A percentile compares a stretch with the other conserved stretches of the same genome.
Evolutionary conservation across 192 early-diverging fungal species (phyloP).

Genomic region (Coemansia sp.): DNA sequence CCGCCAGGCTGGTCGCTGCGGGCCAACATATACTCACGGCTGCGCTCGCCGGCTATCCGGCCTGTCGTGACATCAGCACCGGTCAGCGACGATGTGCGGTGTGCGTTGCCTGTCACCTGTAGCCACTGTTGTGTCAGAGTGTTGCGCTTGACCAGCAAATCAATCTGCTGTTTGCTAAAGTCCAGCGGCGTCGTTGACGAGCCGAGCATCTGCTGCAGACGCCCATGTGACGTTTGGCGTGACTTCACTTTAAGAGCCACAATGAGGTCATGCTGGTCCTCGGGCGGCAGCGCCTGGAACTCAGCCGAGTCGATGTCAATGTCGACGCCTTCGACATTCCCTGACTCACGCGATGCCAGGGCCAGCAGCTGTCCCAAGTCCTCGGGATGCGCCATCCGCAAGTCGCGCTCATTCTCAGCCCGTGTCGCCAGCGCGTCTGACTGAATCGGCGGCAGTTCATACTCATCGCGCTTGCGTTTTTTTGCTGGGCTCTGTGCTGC

Average conservation of each 20-base stretch:
- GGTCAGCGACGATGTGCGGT: constrained; percentile 15
- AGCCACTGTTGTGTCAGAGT: constrained; percentile 77
- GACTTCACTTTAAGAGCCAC: constrained; percentile 81
- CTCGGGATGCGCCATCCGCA: constrained; percentile 51
- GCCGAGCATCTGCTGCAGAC: constrained; percentile 70
- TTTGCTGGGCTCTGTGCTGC: constrained; percentile 21
- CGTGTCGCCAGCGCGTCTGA: constrained; percentile 28
- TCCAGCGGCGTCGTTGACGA: constrained; percentile 74
- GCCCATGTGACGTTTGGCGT: constrained; percentile 72
- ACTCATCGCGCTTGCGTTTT: constrained; percentile 57
- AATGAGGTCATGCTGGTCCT: constrained; percentile 92
- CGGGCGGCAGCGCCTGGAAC: constrained; percentile 73
- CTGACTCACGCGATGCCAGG: constrained; percentile 38
- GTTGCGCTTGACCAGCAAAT: constrained; percentile 79
- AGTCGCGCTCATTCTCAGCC: constrained; percentile 28
- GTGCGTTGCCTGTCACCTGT: constrained; percentile 48
- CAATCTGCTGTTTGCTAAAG: constrained; percentile 89
- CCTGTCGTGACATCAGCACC: constrained; percentile 35
- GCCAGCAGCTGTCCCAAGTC: constrained; percentile 44
- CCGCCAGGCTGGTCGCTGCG: constrained; percentile 73
- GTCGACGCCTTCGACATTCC: constrained; percentile 49
- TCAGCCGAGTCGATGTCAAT: constrained; percentile 77
- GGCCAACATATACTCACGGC: constrained; percentile 78
- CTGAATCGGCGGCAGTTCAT: constrained; percentile 44
- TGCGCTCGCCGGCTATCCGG: constrained; percentile 80